Base-by-base conservation (phyloP, 768 basidiomycete species). In the Bullera alba region DNA sequence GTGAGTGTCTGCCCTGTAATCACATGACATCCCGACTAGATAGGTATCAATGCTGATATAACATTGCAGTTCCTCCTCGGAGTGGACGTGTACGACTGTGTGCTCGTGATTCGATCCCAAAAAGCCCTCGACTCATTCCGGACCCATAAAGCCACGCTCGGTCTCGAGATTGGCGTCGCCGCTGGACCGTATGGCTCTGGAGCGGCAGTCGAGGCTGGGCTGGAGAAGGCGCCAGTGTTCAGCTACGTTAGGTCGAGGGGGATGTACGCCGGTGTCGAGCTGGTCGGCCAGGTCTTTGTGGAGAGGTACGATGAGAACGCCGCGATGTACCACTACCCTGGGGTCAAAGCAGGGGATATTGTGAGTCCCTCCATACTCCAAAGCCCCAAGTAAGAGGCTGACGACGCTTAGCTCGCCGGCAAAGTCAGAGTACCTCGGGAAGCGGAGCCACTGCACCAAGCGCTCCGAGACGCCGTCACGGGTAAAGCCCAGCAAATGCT, bases 171-270 rank as follows among this genome's bases (percentile, higher is more conserved):
- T 21, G 72, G 55, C 6, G 63, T 73, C 4, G 65, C 65, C 0
- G 69, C 69, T 5, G 72, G 72, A 4, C 72, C 70, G 1, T 72
- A 64, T 27, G 72, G 72, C 1, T 59, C 67, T n/a, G 72, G 72
- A 19, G 69, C 67, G 16, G 65, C 69, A 5, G 59, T 65, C 1
- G 72, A 73, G 50, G 61, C 61, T 2, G 70, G 72, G 5, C 38
- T 50, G 17, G 72, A 73, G 39, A 57, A 56, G 25, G 66, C 72
- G 1, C 66, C 72, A 0, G 58, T 72, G n/a, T 68, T 70, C 23
- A 65, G 60, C 47, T 72, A 70, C 48, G 60, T 71, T 28, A 57
- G 57, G 29, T 61, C 57, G 36, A 53, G 61, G 48, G 72, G 72
- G 8, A 50, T 73, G 42, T 73, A 72, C 51, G 72, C 71, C 2